A percentile compares a stretch with the other conserved stretches of the same genome.
Conservation (phyloP, 208 protist genomes). For the Acanthamoeba castellanii region DNA sequence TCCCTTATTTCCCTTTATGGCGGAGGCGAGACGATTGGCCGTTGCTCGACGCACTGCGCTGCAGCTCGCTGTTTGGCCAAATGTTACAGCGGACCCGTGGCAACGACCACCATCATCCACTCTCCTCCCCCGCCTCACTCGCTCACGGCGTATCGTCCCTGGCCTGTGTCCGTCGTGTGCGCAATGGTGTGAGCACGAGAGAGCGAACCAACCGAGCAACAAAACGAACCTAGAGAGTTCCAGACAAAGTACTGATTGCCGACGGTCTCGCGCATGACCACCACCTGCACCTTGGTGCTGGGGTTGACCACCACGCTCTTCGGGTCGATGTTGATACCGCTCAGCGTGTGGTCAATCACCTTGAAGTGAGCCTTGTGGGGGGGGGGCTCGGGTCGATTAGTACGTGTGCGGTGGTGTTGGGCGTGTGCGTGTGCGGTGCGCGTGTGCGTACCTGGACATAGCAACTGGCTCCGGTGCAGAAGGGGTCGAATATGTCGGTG, state of each 20-base stretch:
- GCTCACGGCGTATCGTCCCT: not conserved
- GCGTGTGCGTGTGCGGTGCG: not conserved
- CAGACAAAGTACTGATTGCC: constrained; percentile 59
- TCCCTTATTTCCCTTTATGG: not conserved
- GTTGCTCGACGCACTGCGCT: not conserved
- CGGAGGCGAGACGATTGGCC: not conserved
- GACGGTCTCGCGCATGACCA: constrained; percentile 32
- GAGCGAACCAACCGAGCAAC: not conserved
- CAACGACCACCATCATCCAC: no score
- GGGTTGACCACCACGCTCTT: constrained; percentile 15
- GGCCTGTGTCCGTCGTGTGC: not conserved
- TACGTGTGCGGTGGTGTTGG: not conserved
- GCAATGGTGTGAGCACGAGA: not conserved
- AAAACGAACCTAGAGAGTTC: constrained; percentile 49
- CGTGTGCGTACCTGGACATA: constrained; percentile 8
- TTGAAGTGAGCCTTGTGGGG: constrained; percentile 28
- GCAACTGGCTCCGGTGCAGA: constrained; percentile 45
- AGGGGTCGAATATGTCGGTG: constrained; percentile 36
- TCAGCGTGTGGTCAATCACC: constrained; percentile 14
- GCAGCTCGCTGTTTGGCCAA: no score
- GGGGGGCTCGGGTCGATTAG: not conserved
- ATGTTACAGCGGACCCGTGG: not conserved
- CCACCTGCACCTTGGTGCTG: constrained; percentile 41
- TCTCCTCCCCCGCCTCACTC: not conserved
- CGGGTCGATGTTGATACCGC: constrained; percentile 39